Conservation (phyloP, 345 rosid species). For the Sisymbrium irio region DNA sequence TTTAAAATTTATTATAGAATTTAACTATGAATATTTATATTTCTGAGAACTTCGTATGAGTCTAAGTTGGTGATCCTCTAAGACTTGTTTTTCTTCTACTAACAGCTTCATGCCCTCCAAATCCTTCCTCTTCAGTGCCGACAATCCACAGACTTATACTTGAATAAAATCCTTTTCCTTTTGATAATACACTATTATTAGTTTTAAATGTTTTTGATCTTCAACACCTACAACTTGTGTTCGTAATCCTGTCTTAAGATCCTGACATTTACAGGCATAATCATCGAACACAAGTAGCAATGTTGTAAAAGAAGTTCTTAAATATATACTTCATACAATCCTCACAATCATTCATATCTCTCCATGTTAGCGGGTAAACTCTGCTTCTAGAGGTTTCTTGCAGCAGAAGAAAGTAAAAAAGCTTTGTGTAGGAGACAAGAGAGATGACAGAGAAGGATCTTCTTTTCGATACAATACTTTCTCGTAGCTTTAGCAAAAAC, state of each 20-base stretch:
- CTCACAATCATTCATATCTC: background rate
- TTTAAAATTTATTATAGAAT: no score
- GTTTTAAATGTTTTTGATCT: background rate
- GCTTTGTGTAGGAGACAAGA: background rate
- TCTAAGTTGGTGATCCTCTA: no score
- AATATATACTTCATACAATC: conserved; percentile 7
- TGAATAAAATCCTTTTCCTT: background rate
- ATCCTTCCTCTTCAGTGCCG: conserved; percentile 32
- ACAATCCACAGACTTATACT: conserved; percentile 21
- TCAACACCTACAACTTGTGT: conserved; percentile 17
- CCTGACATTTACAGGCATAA: conserved; percentile 6
- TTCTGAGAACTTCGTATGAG: no score
- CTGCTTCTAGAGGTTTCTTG: conserved; percentile 3
- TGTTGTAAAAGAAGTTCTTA: conserved; percentile 5
- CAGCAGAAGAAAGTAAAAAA: background rate
- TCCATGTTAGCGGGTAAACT: background rate
- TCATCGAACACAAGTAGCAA: conserved; percentile 3
- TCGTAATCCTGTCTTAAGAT: conserved; percentile 7
- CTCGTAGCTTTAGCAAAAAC: conserved; percentile 68
- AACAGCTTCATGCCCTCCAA: conserved; percentile 27
- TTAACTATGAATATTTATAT: no score
- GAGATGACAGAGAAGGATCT: conserved; percentile 31
- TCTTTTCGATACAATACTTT: conserved; percentile 49
- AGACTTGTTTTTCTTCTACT: conserved; percentile 26
- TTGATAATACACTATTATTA: conserved; percentile 14